Conservation (phyloP, 208 protist genomes). For the Leishmania tarentolae region DNA sequence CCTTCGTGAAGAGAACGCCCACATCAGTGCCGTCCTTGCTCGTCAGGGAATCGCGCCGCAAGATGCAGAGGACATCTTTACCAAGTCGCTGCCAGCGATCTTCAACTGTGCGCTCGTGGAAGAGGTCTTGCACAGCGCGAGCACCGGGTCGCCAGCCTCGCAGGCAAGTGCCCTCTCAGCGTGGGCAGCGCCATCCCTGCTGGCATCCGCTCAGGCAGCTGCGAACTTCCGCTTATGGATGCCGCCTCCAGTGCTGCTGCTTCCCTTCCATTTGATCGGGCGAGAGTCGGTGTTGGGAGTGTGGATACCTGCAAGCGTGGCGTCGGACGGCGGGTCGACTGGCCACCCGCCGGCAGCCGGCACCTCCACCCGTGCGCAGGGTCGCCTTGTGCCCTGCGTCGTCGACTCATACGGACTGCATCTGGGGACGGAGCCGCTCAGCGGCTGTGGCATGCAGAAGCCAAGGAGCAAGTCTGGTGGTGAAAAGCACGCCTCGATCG, state of each 20-base stretch:
- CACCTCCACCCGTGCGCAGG: constrained; percentile 1
- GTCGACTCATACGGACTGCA: constrained; percentile 20
- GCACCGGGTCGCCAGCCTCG: background rate
- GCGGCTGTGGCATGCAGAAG: background rate
- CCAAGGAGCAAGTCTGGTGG: background rate
- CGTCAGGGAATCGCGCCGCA: constrained; percentile 31
- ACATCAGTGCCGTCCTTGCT: constrained; percentile 46
- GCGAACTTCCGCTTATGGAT: constrained; percentile 27
- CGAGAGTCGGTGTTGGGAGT: constrained; percentile 47
- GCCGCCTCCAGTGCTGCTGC: constrained; percentile 62
- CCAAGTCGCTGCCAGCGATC: constrained; percentile 56
- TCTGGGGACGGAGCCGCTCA: constrained; percentile 2
- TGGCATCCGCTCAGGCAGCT: background rate
- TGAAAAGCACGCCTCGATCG: background rate
- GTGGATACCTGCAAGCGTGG: constrained; percentile 31
- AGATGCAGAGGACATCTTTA: constrained; percentile 31
- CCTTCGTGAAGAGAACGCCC: constrained; percentile 61
- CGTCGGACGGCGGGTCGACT: background rate
- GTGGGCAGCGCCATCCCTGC: background rate
- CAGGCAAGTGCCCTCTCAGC: background rate
- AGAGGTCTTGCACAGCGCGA: constrained; percentile 31
- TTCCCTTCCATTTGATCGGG: constrained; percentile 58
- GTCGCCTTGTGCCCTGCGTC: constrained; percentile 5
- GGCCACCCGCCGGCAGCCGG: background rate
- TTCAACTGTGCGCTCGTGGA: constrained; percentile 63